Evolutionary conservation across 73 alveolate genomes (phyloP), one percentile per base, ranked within the genome.

Genomic region (Paramecium sexaurelia): DNA sequence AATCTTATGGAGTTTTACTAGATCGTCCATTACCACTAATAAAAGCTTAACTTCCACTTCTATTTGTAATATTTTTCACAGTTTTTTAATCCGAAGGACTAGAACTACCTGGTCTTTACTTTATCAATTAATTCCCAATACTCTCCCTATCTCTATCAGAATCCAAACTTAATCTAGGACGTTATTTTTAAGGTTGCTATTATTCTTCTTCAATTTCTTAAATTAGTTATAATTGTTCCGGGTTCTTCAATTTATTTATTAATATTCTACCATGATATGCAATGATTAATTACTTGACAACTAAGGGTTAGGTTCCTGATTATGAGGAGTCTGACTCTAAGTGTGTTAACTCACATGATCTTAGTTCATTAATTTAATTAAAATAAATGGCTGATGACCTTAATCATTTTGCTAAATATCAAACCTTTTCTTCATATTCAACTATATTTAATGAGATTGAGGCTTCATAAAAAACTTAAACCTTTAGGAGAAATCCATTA

Each of bases 361-460:
- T n/a, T 51, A 51, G 33, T 51, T 51, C 33, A 51, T 51, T 51
- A 51, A 51, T 51, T 51, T 51, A 66, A 66, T 66, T 29, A 66
- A 29, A 26, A 66, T 66, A 29, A 29, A 66, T 66, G 87, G 27
- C 39, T 4, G 87, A 73, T 10, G 45, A 73, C 66, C 87, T 73
- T 11, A 73, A 73, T 73, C 45, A 73, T 29, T 73, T 73, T 35
- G 33, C 87, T 1, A 27, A 73, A 73, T 73, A 73, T 35, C 26
- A 35, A 20, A 35, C 55, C 37, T 73, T 5, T 19, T 32, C 87
- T 20, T 32, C 87, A 3, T 73, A 73, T 37, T 20, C 19, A 20
- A 35, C 39, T 0, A 73, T 32, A 35, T 73, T 5, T 35, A 6
- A 35, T 1, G 67, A 35, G 1, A 17, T 20, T 6, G 67, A 51